Percentiles rank a stretch among this genome's conserved stretches.
Evolutionary conservation across 2,329 filamentous ascomycete species (phyloP).

Genomic region (Alternaria alternata): DNA sequence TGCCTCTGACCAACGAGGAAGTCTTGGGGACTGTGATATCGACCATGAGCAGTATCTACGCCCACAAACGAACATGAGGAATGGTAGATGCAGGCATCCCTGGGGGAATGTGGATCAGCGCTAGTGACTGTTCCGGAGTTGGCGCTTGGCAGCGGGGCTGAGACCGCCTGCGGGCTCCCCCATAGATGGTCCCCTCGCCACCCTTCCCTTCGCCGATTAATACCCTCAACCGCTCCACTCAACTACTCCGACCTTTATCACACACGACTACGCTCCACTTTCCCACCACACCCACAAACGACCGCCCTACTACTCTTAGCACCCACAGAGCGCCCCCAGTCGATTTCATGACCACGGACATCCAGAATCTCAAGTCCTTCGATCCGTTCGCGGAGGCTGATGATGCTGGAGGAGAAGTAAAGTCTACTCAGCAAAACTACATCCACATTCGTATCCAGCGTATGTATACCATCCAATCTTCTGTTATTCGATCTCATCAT

Average conservation of each 20-base stretch:
- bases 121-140: slow-evolving; percentile 6
- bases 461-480: slow-evolving; percentile 62
- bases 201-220: slow-evolving; percentile 15
- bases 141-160: slow-evolving; percentile 17
- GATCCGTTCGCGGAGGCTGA: slow-evolving; percentile 99
- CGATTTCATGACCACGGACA: slow-evolving; percentile 50
- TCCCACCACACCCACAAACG: slow-evolving; percentile 9
- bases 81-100: background rate
- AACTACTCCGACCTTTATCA: slow-evolving; percentile 2
- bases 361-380: slow-evolving; percentile 56
- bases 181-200: slow-evolving; percentile 13
- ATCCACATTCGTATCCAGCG: slow-evolving; percentile 99
- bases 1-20: background rate
- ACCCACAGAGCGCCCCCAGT: slow-evolving; percentile 41
- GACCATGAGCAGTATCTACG: background rate
- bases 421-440: slow-evolving; percentile 89
- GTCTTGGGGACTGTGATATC: background rate
- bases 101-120: background rate
- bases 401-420: slow-evolving; percentile 96
- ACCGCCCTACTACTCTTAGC: slow-evolving; percentile 10
- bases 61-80: background rate
- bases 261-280: slow-evolving; percentile 13
- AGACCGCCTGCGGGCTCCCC: slow-evolving; percentile 13
- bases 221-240: slow-evolving; percentile 9
- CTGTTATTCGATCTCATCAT: background rate